phyloP scores from a whole-genome alignment of 305 asterid genomes.

The Fraxinus sp. region DNA sequence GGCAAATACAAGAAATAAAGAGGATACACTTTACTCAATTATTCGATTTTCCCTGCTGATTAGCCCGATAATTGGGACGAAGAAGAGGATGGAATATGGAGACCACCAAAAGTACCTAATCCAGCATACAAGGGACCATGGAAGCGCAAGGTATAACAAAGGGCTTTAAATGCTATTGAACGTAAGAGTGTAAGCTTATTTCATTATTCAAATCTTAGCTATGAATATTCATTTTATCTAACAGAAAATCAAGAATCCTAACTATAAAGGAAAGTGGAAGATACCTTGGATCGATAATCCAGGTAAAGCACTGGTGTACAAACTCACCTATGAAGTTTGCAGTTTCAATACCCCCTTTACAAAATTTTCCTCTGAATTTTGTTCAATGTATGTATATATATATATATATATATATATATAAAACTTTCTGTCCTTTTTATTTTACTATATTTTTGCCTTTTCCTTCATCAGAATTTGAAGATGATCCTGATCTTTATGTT shows the following conservation, averaged over 20 bases:
- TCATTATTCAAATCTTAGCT: conserved; percentile 14
- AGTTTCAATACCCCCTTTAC: neutral
- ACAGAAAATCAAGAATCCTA: conserved; percentile 87
- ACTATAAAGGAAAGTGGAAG: conserved; percentile 95
- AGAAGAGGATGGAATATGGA: conserved; percentile 94
- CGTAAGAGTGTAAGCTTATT: neutral
- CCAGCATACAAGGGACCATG: conserved; percentile 91
- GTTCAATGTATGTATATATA: neutral
- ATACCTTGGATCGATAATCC: conserved; percentile 96
- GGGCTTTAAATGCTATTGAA: conserved; percentile 6
- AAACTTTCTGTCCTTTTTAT: neutral
- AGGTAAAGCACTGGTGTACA: conserved; percentile 43
- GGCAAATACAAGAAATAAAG: neutral
- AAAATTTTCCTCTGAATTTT: neutral
- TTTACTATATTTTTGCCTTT: neutral
- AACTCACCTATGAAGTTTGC: conserved; percentile 1
- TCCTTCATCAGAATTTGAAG: conserved; percentile 70
- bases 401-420: no score
- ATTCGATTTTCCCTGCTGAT: conserved; percentile 20
- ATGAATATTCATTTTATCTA: conserved; percentile 14
- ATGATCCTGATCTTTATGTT: conserved; percentile 96
- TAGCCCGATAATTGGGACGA: conserved; percentile 98
- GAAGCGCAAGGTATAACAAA: conserved; percentile 66
- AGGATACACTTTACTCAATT: neutral
- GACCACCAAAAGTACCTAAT: conserved; percentile 77